These are phyloP conservation scores for Boletus insuetus DNA, from an alignment of 768 basidiomycete genomes.

Conservation along the genomic window DNA sequence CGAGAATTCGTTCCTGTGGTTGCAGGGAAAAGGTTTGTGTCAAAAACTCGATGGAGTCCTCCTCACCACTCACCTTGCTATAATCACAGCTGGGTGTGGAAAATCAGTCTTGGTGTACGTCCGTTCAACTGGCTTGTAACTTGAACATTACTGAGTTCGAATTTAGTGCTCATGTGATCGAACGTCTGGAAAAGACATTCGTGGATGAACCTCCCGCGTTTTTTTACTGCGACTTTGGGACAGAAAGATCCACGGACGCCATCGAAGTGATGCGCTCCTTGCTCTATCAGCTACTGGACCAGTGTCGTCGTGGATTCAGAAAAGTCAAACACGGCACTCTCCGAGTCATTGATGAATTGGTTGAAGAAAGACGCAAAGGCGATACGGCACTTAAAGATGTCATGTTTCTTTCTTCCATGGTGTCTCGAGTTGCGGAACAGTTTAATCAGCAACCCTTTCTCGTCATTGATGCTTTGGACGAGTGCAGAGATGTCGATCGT, in stretches of 20 bases:
- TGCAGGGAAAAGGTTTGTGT: conserved; percentile 18
- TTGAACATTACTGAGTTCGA: background rate
- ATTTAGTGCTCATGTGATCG: conserved; percentile 6
- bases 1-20: conserved; percentile 6
- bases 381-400: background rate
- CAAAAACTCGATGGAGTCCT: background rate
- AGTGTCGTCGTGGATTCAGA: too few relatives aligned
- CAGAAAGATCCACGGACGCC: background rate
- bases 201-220: background rate
- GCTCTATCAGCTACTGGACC: conserved; percentile 7
- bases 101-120: conserved; percentile 20
- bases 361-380: background rate
- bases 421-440: background rate
- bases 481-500: conserved; percentile 8
- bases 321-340: too few relatives aligned
- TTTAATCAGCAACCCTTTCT: conserved; percentile 3
- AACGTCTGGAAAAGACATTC: background rate
- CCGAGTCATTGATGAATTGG: background rate
- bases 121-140: background rate
- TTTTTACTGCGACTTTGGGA: conserved; percentile 22
- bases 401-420: conserved; percentile 1
- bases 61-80: background rate
- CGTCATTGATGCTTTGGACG: conserved; percentile 22
- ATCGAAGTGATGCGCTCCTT: conserved; percentile 14
- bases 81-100: conserved; percentile 13